Conservation (phyloP, 208 protist species). For the Trichomonas vaginalis region DNA sequence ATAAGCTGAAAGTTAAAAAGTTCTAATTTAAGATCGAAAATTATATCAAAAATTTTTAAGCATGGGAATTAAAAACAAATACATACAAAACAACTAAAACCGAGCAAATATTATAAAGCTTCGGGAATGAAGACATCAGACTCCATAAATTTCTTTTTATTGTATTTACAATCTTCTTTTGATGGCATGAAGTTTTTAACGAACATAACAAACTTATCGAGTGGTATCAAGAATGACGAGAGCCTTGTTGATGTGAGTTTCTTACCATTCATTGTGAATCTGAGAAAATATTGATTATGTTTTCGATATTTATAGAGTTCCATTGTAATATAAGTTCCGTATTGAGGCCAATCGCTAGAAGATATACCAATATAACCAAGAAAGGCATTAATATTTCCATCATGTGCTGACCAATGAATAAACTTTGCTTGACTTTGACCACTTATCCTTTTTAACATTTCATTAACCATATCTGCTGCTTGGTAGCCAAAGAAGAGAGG, state of each 20-base stretch:
- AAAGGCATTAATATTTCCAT: neutral
- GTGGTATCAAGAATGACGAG: neutral
- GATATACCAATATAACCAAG: neutral
- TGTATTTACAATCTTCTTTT: neutral
- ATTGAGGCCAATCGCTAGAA: neutral
- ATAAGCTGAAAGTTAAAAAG: no score
- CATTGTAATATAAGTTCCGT: neutral
- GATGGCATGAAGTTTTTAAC: neutral
- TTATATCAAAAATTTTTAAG: no score
- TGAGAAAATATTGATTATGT: neutral
- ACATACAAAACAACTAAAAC: no score
- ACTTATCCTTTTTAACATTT: neutral
- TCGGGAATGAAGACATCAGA: neutral
- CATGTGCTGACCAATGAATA: conserved; percentile 1
- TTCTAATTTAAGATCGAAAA: no score
- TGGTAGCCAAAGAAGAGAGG: neutral
- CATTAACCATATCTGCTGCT: neutral
- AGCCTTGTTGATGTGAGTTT: neutral
- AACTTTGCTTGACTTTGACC: neutral
- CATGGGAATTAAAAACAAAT: no score
- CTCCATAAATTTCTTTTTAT: neutral
- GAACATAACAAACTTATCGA: neutral
- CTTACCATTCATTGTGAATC: neutral
- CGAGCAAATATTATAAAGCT: neutral
- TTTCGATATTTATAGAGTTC: neutral